A percentile compares a stretch with the other conserved stretches of the same genome.
Evolutionary conservation across 75 land plant genomes (phyloP).

Genomic region (Pinus taeda): DNA sequence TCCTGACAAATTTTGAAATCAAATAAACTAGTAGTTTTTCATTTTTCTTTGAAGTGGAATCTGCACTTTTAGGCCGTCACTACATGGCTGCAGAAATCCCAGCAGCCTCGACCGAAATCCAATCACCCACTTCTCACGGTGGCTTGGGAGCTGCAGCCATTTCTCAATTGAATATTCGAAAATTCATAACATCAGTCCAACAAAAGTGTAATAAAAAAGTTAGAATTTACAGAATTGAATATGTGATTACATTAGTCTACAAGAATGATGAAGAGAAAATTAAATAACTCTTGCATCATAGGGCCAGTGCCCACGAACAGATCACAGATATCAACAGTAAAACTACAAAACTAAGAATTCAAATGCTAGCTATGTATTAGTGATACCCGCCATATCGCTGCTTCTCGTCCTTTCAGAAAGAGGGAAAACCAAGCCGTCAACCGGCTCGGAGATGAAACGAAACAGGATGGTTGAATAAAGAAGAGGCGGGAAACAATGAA

Average conservation of each 20-base stretch:
- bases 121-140: too few species aligned
- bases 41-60: neutral
- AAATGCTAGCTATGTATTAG: neutral
- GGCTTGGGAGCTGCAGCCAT: too few species aligned
- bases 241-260: neutral
- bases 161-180: neutral
- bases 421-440: too few species aligned
- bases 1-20: neutral
- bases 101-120: too few species aligned
- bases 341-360: neutral
- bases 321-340: neutral
- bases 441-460: too few species aligned
- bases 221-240: neutral
- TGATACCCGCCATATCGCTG: too few species aligned
- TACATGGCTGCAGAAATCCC: neutral
- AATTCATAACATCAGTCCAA: neutral
- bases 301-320: neutral
- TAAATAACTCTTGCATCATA: neutral
- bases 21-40: neutral
- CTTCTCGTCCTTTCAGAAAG: too few species aligned
- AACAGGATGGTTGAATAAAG: too few species aligned
- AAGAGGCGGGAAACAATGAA: too few species aligned
- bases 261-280: neutral
- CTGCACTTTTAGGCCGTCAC: neutral
- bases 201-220: neutral